Base-by-base conservation (phyloP, 108 stramenopile genomes). In the Aurantiochytrium sp. region DNA sequence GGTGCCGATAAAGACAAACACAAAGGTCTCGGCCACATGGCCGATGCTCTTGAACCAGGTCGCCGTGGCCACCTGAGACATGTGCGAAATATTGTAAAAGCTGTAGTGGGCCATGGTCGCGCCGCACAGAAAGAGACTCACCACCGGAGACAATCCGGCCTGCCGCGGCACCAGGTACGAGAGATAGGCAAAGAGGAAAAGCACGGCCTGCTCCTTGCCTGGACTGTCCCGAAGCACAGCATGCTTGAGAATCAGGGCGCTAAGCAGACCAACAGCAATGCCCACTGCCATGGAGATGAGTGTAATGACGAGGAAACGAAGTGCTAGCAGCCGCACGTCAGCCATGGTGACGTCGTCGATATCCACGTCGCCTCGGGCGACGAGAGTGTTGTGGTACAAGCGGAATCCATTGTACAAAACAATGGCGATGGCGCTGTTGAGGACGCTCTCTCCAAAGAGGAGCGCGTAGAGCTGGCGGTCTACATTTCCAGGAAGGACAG, bases 371-470 rank as follows among this genome's bases (percentile, higher is more conserved):
- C 73, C 73, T 12, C 73, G 73, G 0, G 10, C 73, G 16, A 83
- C 4, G 3, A 83, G 73, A 12, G 51, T 53, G 3, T 83, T 53
- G 92, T 97, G 97, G 89, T 93, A 97, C 60, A 93, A 92, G 25
- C 93, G 91, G 89, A 99, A 98, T 3, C 97, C 97, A 60, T 96
- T 96, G 94, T 98, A 99, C 19, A 99, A 89, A 23, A 97, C 97
- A 93, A 99, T 97, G n/a, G 97, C 97, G 53, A 99, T 95, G 21
- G 98, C 98, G 93, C 98, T 97, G 90, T 99, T 99, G 44, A 99
- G 91, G 10, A 99, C 97, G 64, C 76, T 89, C 87, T 99, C 98
- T 69, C 98, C 98, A 92, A 99, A 98, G 60, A 97, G 96, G 51
- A 98, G 91, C 72, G 94, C 94, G 91, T 98, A 97, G 89, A 98